A percentile compares a stretch with the other conserved stretches of the same genome.
These are phyloP conservation scores for Priceomyces melissophilus DNA, from an alignment of 805 yeast genomes.

Conservation along the genomic window DNA sequence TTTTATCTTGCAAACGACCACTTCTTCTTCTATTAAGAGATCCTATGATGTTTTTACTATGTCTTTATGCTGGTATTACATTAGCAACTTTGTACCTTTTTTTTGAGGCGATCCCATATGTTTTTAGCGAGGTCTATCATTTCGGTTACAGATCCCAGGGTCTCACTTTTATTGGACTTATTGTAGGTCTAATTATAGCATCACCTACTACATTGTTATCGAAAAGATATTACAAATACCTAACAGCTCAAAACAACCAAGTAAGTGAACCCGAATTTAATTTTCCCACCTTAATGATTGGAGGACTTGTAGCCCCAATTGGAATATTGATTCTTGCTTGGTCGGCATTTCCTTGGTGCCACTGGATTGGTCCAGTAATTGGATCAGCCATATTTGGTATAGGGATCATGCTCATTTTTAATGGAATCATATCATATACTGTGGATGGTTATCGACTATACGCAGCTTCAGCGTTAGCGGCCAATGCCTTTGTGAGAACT, in stretches of 20 bases:
- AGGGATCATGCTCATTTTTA: constrained; percentile 53
- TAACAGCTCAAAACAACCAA: constrained; percentile 37
- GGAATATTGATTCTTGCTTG: constrained; percentile 83
- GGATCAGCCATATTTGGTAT: constrained; percentile 34
- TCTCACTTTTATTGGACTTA: constrained; percentile 30
- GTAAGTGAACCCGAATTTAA: constrained; percentile 71
- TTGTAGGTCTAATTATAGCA: constrained; percentile 30
- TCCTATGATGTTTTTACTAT: constrained; percentile 25
- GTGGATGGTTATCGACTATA: constrained; percentile 54
- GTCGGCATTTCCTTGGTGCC: constrained; percentile 66
- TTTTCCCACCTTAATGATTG: constrained; percentile 63
- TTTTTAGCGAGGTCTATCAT: constrained; percentile 37
- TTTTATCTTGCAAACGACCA: constrained; percentile 21
- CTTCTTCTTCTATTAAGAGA: constrained; percentile 22
- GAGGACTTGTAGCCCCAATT: constrained; percentile 65
- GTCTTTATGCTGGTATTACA: constrained; percentile 42
- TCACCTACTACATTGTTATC: constrained; percentile 22
- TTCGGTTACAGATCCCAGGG: constrained; percentile 22
- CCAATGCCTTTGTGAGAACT: constrained; percentile 54
- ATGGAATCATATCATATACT: constrained; percentile 52
- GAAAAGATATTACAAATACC: constrained; percentile 26
- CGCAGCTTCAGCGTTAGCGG: constrained; percentile 62
- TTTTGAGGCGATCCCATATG: constrained; percentile 40
- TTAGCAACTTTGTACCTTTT: constrained; percentile 42
- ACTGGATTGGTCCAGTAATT: constrained; percentile 60